A percentile compares a stretch with the other conserved stretches of the same genome.
phyloP scores from a whole-genome alignment of 345 rosid genomes.

The Eucalyptus marginata region DNA sequence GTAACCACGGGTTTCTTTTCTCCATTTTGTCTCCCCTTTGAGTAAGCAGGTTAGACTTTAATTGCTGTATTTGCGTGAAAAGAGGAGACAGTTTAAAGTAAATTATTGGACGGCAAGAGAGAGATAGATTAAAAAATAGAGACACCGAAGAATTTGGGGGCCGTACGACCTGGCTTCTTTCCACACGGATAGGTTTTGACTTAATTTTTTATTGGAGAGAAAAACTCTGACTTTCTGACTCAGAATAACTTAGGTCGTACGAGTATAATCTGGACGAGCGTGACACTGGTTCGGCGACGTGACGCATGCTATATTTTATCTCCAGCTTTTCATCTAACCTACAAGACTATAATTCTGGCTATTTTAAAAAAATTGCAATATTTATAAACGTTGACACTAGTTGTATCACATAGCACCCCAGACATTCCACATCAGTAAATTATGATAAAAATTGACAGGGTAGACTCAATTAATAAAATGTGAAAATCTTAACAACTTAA shows the following conservation, averaged over 20 bases:
- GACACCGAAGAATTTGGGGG: background rate
- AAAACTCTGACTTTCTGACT: background rate
- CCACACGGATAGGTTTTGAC: background rate
- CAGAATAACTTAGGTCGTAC: background rate
- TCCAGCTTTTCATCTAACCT: background rate
- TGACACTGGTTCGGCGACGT: background rate
- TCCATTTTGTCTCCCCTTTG: background rate
- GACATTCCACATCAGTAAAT: too few relatives aligned
- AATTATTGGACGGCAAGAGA: background rate
- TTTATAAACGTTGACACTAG: too few relatives aligned
- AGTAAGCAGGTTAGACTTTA: background rate
- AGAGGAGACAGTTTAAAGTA: background rate
- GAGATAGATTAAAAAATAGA: background rate
- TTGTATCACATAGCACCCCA: too few relatives aligned
- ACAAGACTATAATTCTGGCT: background rate
- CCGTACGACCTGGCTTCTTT: background rate
- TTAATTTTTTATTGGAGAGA: background rate
- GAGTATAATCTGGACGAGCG: background rate
- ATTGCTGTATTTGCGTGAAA: background rate
- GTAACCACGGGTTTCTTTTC: background rate
- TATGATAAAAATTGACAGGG: rapidly evolving
- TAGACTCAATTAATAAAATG: rapidly evolving
- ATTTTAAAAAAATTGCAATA: too few relatives aligned
- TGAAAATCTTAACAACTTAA: too few relatives aligned
- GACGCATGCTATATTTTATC: background rate